Conservation (phyloP, 495 filamentous ascomycete genomes). For the Penicillium steckii region DNA sequence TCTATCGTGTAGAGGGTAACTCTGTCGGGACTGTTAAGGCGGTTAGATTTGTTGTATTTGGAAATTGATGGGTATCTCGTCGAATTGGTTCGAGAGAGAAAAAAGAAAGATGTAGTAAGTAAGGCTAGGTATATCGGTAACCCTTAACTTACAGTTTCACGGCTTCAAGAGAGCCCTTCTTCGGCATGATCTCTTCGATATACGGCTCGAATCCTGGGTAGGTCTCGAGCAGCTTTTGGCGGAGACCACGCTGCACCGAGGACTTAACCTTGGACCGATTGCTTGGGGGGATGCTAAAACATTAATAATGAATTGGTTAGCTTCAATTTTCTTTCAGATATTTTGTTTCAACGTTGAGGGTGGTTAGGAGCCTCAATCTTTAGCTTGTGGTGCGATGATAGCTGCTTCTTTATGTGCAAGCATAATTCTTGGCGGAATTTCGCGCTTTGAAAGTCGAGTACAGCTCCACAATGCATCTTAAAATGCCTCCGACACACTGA, state of each 20-base stretch:
- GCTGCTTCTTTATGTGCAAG: background rate
- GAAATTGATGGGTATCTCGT: no score
- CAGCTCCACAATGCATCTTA: no score
- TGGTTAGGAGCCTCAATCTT: background rate
- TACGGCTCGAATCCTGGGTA: conserved; percentile 83
- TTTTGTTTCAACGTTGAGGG: no score
- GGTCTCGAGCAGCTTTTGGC: conserved; percentile 74
- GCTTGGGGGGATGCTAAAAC: conserved; percentile 65
- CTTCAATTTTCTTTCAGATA: no score
- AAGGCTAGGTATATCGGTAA: no score
- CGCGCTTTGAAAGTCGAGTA: no score
- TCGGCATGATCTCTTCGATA: conserved; percentile 94
- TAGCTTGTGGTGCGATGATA: background rate
- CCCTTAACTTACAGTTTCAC: conserved; percentile 74
- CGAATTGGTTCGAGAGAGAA: conserved; percentile 3
- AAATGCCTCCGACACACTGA: no score
- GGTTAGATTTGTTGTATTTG: no score
- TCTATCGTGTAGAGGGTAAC: conserved; percentile 82
- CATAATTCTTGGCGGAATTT: no score
- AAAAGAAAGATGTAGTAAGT: no score
- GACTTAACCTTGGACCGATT: conserved; percentile 97
- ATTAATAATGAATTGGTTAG: conserved; percentile 10
- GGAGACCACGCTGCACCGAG: conserved; percentile 83
- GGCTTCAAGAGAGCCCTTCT: conserved; percentile 88
- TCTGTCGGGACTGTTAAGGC: conserved; percentile 67